Evolutionary conservation across 176 grass and related monocot genomes (phyloP).

Genomic region (Microstegium vimineum): DNA sequence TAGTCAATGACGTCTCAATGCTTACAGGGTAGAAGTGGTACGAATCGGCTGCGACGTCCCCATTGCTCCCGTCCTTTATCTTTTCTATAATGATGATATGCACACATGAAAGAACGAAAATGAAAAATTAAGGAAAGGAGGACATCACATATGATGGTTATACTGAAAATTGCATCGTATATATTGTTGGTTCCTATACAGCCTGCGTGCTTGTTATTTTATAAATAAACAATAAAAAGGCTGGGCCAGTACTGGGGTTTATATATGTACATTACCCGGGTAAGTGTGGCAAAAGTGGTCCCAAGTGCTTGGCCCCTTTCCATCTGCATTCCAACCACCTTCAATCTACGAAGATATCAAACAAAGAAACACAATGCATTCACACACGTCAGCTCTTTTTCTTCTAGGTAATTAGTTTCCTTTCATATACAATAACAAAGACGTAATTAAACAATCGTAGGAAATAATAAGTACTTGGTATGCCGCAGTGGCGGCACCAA

Average conservation of each 20-base stretch:
- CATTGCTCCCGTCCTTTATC: background rate
- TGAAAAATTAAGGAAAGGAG: background rate
- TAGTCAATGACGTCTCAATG: background rate
- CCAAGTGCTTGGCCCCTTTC: constrained; percentile 17
- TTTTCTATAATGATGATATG: background rate
- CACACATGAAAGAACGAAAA: background rate
- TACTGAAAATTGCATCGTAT: background rate
- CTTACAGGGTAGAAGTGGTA: background rate
- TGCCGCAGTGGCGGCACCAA: background rate
- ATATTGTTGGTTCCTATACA: background rate
- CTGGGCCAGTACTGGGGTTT: no score
- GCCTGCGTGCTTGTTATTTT: no score
- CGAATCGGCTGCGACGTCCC: background rate
- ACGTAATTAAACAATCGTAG: background rate
- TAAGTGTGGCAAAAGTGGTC: constrained; percentile 6
- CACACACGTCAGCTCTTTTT: background rate
- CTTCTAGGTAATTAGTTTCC: background rate
- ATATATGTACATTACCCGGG: background rate
- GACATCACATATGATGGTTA: background rate
- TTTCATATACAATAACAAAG: background rate
- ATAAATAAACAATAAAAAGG: background rate
- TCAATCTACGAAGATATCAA: background rate
- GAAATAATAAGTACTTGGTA: background rate
- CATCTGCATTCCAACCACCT: background rate
- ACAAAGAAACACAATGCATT: background rate